phyloP scores from a whole-genome alignment of 2,329 filamentous ascomycete species.

The Hymenoscyphus linearis region DNA sequence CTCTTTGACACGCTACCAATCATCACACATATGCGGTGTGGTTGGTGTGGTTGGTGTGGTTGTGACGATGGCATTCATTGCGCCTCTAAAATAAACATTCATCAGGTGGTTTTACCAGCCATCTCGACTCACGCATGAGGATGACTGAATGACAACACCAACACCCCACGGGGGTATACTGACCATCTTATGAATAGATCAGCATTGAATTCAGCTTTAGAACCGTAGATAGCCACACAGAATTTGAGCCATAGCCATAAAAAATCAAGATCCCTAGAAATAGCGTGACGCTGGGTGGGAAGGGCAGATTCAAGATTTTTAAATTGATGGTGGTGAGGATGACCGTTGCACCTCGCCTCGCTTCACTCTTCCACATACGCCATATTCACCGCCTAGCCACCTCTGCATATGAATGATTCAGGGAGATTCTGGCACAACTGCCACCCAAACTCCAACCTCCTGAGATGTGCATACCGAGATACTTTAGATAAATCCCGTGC shows the following conservation, averaged over 20 bases:
- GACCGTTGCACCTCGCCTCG: neutral
- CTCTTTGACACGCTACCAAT: neutral
- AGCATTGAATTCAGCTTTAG: neutral
- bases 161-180: neutral
- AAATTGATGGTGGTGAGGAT: neutral
- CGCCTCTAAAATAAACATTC: constrained; percentile 4
- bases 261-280: too few species aligned
- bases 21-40: neutral
- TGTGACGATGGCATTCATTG: neutral
- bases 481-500: constrained; percentile 17
- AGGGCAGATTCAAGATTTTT: neutral
- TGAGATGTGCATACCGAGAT: neutral
- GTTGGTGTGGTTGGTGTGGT: neutral
- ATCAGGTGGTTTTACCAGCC: constrained; percentile 9
- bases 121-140: constrained; percentile 7
- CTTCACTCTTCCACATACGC: neutral
- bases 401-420: constrained; percentile 5
- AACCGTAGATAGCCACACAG: neutral
- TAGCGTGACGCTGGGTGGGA: neutral
- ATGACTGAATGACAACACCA: neutral
- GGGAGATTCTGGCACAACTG: constrained; percentile 11
- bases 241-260: too few species aligned
- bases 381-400: constrained; percentile 1
- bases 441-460: constrained; percentile 21
- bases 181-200: neutral